Percentiles rank a stretch among this genome's conserved stretches.
These are phyloP conservation scores for Starmerella geochares DNA, from an alignment of 805 yeast species.

Conservation along the genomic window DNA sequence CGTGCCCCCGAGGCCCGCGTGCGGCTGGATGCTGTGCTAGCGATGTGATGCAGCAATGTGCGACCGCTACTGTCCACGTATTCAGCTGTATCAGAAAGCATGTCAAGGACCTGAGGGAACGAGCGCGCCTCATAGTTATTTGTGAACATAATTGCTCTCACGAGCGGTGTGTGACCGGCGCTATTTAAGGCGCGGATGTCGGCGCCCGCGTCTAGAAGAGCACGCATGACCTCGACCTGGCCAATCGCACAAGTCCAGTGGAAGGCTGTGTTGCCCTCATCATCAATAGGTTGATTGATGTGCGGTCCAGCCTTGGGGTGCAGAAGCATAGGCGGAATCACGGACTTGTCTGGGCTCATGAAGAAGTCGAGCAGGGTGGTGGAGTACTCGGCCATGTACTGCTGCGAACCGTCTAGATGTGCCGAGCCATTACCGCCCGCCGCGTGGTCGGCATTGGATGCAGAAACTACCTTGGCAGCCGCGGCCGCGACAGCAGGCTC, in stretches of 20 bases:
- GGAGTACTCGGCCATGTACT: constrained; percentile 35
- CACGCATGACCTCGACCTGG: constrained; percentile 61
- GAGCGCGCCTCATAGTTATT: constrained; percentile 74
- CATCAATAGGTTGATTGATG: constrained; percentile 73
- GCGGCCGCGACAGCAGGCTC: constrained; percentile 15
- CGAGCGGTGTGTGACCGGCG: constrained; percentile 77
- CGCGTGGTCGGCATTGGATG: not conserved
- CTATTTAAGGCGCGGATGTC: constrained; percentile 49
- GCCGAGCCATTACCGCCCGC: not conserved
- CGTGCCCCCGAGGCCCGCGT: constrained; percentile 68
- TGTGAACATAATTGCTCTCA: constrained; percentile 75
- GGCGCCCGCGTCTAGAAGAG: constrained; percentile 67
- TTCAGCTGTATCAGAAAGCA: constrained; percentile 65
- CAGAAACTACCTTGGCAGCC: not conserved
- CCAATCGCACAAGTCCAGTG: constrained; percentile 99
- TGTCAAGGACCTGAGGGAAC: constrained; percentile 66
- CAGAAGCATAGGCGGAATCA: constrained; percentile 54
- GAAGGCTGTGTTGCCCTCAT: constrained; percentile 86
- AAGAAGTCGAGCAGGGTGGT: constrained; percentile 44
- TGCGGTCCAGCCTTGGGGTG: constrained; percentile 58
- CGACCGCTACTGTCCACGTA: constrained; percentile 62
- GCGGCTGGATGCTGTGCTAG: constrained; percentile 54
- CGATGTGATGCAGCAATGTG: constrained; percentile 80
- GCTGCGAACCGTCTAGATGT: constrained; percentile 12
- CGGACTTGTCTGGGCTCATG: constrained; percentile 47